Percentiles rank a stretch among this genome's conserved stretches.
These are phyloP conservation scores for carrot (Daucus carota) DNA, from an alignment of 129 eudicot species.

Conservation along the genomic window DH1_v3.0 NC_030385.2:29261501-29262000, in stretches of 20 bases:
- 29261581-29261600: slow-evolving; percentile 88
- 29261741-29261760: not conserved
- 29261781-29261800: no score
- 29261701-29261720: no score
- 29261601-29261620: slow-evolving; percentile 95
- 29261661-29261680: not conserved
- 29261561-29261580: slow-evolving; percentile 96
- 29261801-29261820: no score
- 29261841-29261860: not conserved
- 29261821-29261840: no score
- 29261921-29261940: not conserved
- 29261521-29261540: slow-evolving; percentile 66
- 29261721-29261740: not conserved
- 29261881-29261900: not conserved
- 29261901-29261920: no score
- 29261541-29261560: slow-evolving; percentile 82
- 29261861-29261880: not conserved
- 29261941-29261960: no score
- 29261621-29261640: slow-evolving; percentile 99
- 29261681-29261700: not conserved
- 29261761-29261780: no score
- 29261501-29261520: not conserved
- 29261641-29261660: slow-evolving; percentile 52
- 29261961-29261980: not conserved
- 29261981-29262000: not conserved